Evolutionary conservation across 225 moss, liverwort and hornwort species (phyloP).

Genomic region (Takakia lepidozioides): DNA sequence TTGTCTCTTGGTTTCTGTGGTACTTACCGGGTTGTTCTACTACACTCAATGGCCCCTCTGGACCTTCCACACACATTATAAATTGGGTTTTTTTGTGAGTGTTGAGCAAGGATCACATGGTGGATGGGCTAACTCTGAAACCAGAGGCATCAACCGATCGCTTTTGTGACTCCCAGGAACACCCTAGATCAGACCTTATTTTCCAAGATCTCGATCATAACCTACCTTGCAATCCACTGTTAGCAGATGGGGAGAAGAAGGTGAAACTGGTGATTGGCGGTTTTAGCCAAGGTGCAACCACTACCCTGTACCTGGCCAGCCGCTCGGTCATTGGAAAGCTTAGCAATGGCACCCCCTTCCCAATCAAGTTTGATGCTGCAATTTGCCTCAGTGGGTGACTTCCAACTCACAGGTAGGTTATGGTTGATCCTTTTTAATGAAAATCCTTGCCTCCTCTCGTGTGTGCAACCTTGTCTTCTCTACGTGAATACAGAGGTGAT

Average conservation of each 20-base stretch:
- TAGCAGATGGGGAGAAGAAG: slow-evolving; percentile 24
- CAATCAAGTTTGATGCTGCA: slow-evolving; percentile 43
- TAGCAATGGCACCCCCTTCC: slow-evolving; percentile 38
- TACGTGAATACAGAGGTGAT: not conserved
- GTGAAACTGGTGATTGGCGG: slow-evolving; percentile 49
- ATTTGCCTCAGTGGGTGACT: slow-evolving; percentile 18
- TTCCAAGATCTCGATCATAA: too few relatives aligned
- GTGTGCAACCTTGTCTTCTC: not conserved
- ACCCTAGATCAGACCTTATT: too few relatives aligned
- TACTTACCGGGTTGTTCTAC: too few relatives aligned
- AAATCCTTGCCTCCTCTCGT: not conserved
- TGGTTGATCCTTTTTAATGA: not conserved
- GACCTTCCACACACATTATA: too few relatives aligned
- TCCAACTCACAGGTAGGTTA: slow-evolving; percentile 7
- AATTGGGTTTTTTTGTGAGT: too few relatives aligned
- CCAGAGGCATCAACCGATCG: slow-evolving; percentile 45
- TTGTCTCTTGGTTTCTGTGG: too few relatives aligned
- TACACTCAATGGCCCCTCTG: too few relatives aligned
- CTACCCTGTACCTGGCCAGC: slow-evolving; percentile 34
- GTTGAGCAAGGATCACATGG: too few relatives aligned
- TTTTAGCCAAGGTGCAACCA: slow-evolving; percentile 54
- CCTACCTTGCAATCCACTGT: too few relatives aligned
- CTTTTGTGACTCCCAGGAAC: not conserved
- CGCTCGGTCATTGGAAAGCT: slow-evolving; percentile 51
- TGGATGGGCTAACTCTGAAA: too few relatives aligned